Evolutionary conservation across 2,329 filamentous ascomycete genomes (phyloP), one percentile per base, ranked within the genome.

Genomic region (Fusarium avenaceum): DNA sequence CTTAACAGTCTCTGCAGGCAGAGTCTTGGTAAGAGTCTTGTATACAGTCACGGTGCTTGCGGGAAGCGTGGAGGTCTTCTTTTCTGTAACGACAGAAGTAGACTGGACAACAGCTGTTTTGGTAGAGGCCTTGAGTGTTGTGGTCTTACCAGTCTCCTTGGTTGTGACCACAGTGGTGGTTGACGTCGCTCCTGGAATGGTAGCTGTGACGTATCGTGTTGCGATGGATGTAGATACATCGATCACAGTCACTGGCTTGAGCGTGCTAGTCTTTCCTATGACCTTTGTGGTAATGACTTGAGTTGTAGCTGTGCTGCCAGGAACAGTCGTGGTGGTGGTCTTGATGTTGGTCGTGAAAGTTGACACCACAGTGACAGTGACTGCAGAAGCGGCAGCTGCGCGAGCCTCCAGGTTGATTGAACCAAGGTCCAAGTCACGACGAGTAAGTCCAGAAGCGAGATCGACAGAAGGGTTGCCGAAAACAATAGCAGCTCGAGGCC

Each of bases 41-140:
- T 38, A 33, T 11, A 61, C 43, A 4, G 71, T 75, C 2, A 66
- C 63, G 3, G 70, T 74, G 45, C 22, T 57, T 15, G 58, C 70
- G 0, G 71, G 71, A 2, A 74, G 57, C 2, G 67, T 70, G 7
- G 56, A 58, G 0, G 73, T 75, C 24, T 62, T 53, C 32, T 62
- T 70, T 4, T 62, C 42, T 0, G 69, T 72, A 10, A 67, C 57
- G 2, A 67, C 63, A 0, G 66, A 66, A 17, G 65, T 64, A 3
- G 69, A 68, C 2, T 64, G 52, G 6, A 67, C 46, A 4, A 67
- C 52, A 0, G 63, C 22, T 2, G 70, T 72, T 6, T 52, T 58
- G 11, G 68, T 73, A 4, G 44, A 49, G 4, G 68, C 59, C 40
- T 72, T 73, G 17, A 72, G 63, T 3, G 70, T 73, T 15, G 63